Evolutionary conservation across 1,139 yeast genomes (phyloP).

Genomic region (Debaryomyces psychrophilus): DNA sequence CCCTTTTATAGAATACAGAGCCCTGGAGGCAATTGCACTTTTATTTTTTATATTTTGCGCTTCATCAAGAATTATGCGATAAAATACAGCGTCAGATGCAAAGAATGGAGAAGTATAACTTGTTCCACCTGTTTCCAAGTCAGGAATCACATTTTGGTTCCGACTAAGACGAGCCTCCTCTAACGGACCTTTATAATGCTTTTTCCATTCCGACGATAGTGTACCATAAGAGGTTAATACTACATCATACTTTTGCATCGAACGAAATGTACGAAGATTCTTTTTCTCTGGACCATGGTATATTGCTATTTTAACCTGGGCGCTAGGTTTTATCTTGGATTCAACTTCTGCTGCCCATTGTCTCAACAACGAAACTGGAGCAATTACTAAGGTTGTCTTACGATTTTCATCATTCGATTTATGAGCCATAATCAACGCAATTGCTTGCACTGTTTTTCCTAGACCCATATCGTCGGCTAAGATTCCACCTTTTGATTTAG

Average conservation of each 20-base stretch:
- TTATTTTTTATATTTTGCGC: slow-evolving; percentile 88
- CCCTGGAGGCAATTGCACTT: slow-evolving; percentile 63
- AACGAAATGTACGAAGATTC: slow-evolving; percentile 39
- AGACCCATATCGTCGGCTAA: slow-evolving; percentile 95
- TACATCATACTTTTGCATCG: slow-evolving; percentile 63
- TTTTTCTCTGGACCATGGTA: slow-evolving; percentile 62
- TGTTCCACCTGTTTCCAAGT: slow-evolving; percentile 41
- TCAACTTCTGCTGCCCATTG: slow-evolving; percentile 85
- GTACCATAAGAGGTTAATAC: slow-evolving; percentile 82
- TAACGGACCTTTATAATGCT: slow-evolving; percentile 52
- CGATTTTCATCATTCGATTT: slow-evolving; percentile 36
- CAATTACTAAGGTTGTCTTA: slow-evolving; percentile 74
- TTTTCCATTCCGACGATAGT: slow-evolving; percentile 66
- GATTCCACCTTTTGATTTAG: slow-evolving; percentile 68
- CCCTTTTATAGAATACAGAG: slow-evolving; percentile 60
- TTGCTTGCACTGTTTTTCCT: slow-evolving; percentile 86
- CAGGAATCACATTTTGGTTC: slow-evolving; percentile 43
- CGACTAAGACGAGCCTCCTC: slow-evolving; percentile 25
- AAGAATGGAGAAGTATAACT: slow-evolving; percentile 70
- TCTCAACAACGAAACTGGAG: slow-evolving; percentile 79
- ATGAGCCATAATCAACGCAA: slow-evolving; percentile 66
- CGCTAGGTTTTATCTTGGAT: slow-evolving; percentile 56
- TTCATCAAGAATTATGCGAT: slow-evolving; percentile 82
- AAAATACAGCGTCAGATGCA: slow-evolving; percentile 54
- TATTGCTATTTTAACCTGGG: slow-evolving; percentile 52